A percentile compares a stretch with the other conserved stretches of the same genome.
These are phyloP conservation scores for Fusarium kyushuense DNA, from an alignment of 2,329 filamentous ascomycete species.

Conservation along the genomic window DNA sequence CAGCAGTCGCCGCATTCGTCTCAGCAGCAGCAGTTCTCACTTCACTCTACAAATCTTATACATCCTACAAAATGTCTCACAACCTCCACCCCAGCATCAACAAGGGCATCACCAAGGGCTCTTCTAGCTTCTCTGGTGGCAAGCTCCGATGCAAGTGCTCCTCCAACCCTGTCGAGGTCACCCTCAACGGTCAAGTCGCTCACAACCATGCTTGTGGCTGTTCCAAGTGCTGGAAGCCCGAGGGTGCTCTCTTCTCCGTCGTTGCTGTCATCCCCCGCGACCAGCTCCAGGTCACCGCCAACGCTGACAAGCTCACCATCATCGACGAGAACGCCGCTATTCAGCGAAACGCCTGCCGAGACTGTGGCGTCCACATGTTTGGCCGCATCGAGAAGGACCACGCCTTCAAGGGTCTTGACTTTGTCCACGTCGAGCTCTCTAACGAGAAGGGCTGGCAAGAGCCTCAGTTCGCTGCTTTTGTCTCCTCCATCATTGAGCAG, in stretches of 20 bases:
- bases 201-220: constrained; percentile 80
- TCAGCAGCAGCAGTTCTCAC: constrained; percentile 41
- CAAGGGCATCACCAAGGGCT: constrained; percentile 69
- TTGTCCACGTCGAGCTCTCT: constrained; percentile 74
- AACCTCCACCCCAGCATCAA: constrained; percentile 72
- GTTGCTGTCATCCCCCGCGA: constrained; percentile 70
- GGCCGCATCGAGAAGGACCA: constrained; percentile 74
- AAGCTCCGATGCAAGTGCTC: constrained; percentile 72
- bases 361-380: constrained; percentile 72
- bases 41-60: constrained; percentile 35
- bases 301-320: constrained; percentile 67
- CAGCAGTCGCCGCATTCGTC: constrained; percentile 40
- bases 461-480: constrained; percentile 77
- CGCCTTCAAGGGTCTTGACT: constrained; percentile 76
- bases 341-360: constrained; percentile 69
- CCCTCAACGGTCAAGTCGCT: constrained; percentile 67
- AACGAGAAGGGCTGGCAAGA: constrained; percentile 75
- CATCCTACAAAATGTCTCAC: constrained; percentile 38
- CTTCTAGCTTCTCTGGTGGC: constrained; percentile 67
- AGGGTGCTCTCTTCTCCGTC: constrained; percentile 72
- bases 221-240: constrained; percentile 79
- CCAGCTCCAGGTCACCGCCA: constrained; percentile 67
- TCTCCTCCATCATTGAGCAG: constrained; percentile 76
- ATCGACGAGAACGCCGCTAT: constrained; percentile 69
- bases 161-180: constrained; percentile 67